Evolutionary conservation across 257 asterid genomes (phyloP).

Genomic region (Capsicum baccatum): DNA sequence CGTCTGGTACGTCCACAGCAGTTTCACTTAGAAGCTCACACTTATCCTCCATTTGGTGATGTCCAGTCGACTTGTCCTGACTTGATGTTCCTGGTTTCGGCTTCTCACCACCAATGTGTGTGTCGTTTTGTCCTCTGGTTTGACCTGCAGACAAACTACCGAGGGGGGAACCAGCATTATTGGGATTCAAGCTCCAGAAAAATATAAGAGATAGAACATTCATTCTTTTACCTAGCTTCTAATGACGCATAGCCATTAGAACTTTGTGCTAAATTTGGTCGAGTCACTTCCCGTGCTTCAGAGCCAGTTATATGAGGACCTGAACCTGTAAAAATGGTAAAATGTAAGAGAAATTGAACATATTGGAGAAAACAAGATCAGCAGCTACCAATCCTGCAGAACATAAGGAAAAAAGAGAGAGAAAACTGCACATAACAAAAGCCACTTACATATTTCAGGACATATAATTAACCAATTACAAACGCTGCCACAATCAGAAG

Average conservation of each 20-base stretch:
- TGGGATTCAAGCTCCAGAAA: background rate
- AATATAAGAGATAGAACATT: background rate
- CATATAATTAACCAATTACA: background rate
- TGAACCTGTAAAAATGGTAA: conserved; percentile 34
- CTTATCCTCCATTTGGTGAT: conserved; percentile 38
- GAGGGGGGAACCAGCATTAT: conserved; percentile 17
- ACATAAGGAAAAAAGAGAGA: background rate
- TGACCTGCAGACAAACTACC: conserved; percentile 51
- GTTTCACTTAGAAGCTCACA: conserved; percentile 56
- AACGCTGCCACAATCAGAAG: background rate
- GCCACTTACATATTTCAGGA: background rate
- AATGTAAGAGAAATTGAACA: conserved; percentile 10
- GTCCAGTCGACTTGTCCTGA: conserved; percentile 27
- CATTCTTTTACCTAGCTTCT: conserved; percentile 56
- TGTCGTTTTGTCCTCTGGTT: conserved; percentile 32
- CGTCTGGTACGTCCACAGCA: conserved; percentile 58
- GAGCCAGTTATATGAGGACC: conserved; percentile 42
- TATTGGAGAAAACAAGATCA: background rate
- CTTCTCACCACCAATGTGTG: conserved; percentile 36
- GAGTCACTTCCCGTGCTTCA: conserved; percentile 36
- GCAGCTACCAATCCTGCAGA: background rate
- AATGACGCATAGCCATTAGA: conserved; percentile 46
- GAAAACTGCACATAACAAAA: background rate
- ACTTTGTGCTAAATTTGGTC: conserved; percentile 36
- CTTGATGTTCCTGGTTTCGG: background rate